Base-by-base conservation (phyloP, 1,284 basidiomycete species). In the Tilletia walkeri region DNA sequence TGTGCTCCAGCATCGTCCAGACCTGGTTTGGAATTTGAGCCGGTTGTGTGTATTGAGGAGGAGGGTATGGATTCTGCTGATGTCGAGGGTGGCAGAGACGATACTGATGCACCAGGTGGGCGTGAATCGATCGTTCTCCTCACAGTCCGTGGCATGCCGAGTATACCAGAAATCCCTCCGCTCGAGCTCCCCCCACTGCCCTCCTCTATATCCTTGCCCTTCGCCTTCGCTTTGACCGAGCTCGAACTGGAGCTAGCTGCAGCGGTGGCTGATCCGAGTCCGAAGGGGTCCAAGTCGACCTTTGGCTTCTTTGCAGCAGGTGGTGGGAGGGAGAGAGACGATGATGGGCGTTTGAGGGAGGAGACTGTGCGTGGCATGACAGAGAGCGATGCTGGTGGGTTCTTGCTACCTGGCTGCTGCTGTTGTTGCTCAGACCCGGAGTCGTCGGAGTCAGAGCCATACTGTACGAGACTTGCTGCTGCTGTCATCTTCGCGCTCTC, bases 311-410 rank as follows among this genome's bases (percentile, higher is more conserved):
- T 56, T 5, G 54, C 54, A 14, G 10, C n/a, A 14, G 50, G 50
- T 24, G 50, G n/a, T 10, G 50, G 54, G 24, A 56, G 54, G 20
- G 6, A 30, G 20, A 53, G 50, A 53, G 54, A 56, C 34, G 54
- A n/a, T 24, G 54, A 20, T n/a, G n/a, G 5, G 24, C 54, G 54
- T 14, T 56, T 56, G 20, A 56, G 24, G 10, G 54, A 24, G n/a
- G n/a, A 14, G 54, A 56, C 12, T 20, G 54, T 30, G 20, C 54
- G 54, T 30, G 54, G 54, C 54, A 56, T 56, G 54, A 56, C 34
- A 3, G 54, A 56, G 20, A 34, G 34, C 10, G 20, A 20, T 14
- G 50, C 18, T n/a, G 50, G 24, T n/a, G 18, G 50, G 50, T n/a
- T n/a, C 54, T 56, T 30, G 54, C n/a, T n/a, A 34, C 54, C 54